Evolutionary conservation across 169 alveolate species (phyloP).

Genomic region (Hepatocystis sp.): DNA sequence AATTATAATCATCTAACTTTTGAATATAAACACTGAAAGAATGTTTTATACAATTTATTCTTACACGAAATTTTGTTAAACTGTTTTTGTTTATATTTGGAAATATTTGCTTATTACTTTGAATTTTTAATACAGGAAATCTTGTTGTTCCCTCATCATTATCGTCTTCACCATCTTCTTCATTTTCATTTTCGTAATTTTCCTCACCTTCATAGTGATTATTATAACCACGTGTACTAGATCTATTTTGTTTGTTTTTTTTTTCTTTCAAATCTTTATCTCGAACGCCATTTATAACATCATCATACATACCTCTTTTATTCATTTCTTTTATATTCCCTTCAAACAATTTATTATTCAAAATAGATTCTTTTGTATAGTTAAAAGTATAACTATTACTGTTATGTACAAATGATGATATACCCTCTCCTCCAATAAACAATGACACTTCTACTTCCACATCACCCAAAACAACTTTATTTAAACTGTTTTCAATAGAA

Average conservation of each 20-base stretch:
- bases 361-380: conserved; percentile 56
- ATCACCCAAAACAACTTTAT: conserved; percentile 49
- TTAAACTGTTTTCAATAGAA: not conserved
- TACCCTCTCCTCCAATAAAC: conserved; percentile 74
- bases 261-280: no score
- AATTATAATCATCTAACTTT: conserved; percentile 66
- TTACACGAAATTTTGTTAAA: conserved; percentile 70
- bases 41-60: conserved; percentile 72
- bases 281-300: no score
- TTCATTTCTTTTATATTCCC: conserved; percentile 25
- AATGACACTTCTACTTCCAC: conserved; percentile 72
- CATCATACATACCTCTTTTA: not conserved
- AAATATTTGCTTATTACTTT: conserved; percentile 72
- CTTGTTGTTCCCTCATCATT: conserved; percentile 11
- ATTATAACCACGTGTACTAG: no score
- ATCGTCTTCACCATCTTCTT: not conserved
- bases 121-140: conserved; percentile 63
- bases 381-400: conserved; percentile 57
- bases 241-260: conserved; percentile 9
- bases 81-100: conserved; percentile 54
- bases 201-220: no score
- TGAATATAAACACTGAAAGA: conserved; percentile 74
- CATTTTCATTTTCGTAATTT: conserved; percentile 8
- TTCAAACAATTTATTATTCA: conserved; percentile 52
- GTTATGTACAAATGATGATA: conserved; percentile 73